Base-by-base conservation (phyloP, 805 yeast genomes). In the Myxozyma geophila region DNA sequence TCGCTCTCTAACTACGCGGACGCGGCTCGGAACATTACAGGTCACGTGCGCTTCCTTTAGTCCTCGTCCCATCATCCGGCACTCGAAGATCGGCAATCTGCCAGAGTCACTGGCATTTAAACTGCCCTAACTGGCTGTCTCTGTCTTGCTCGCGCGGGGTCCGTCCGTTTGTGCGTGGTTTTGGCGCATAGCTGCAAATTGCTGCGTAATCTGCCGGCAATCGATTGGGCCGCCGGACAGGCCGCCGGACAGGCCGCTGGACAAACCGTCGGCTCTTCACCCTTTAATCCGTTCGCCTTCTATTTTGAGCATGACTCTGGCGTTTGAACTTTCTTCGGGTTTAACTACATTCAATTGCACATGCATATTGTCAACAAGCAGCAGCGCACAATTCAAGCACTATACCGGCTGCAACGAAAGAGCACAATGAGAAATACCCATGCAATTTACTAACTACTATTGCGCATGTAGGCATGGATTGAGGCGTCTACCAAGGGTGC, bases 401-500 rank as follows among this genome's bases (percentile, higher is more conserved):
- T 28, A 28, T 28, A 28, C 5, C 28, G 5, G 5, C 5, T 28
- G 28, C 28, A 28, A 28, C 28, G 28, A 28, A 2, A 28, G 28
- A 28, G 28, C 28, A 28, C 5, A 28, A 28, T 28, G 28, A 3
- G 5, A 28, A 28, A 3, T 28, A 28, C 28, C 5, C 28, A 2
- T 8, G 5, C 19, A 1, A 37, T n/a, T n/a, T 55, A 23, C 50
- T 49, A 19, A 57, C 41, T 12, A 28, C 5, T 28, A 43, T 48
- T 12, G 13, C 9, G 17, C n/a, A 9, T 37, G 10, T 52, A 67
- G 67, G 99, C 98, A 7, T 92, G 98, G 98, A 89, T 95, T 71
- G 99, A 93, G 78, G 99, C 97, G 9, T 89, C 97, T n/a, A 95
- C 99, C 43, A 95, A 95, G 77, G 99, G 99, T 76, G 98, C 98